phyloP scores from a whole-genome alignment of 768 basidiomycete species.

The Aureoboletus auriporus region DNA sequence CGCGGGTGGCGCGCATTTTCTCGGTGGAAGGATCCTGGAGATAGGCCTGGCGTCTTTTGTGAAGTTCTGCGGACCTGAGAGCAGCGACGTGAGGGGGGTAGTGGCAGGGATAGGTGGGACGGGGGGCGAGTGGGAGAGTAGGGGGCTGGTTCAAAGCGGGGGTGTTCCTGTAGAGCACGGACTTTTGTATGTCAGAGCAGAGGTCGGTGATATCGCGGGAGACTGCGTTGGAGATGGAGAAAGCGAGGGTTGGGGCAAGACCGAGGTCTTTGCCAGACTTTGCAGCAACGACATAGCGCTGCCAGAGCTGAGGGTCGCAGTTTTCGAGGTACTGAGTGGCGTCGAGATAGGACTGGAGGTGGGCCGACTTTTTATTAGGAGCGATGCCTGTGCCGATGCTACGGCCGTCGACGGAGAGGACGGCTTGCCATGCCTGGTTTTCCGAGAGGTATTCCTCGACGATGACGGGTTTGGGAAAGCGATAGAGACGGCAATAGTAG shows the following conservation, averaged over 20 bases:
- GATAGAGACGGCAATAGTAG: slow-evolving; percentile 82
- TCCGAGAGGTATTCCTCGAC: slow-evolving; percentile 39
- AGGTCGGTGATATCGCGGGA: slow-evolving; percentile 71
- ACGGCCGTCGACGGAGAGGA: slow-evolving; percentile 71
- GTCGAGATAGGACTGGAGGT: slow-evolving; percentile 77
- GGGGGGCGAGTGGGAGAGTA: slow-evolving; percentile 1
- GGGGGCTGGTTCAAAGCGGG: slow-evolving; percentile 33
- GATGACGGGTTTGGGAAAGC: slow-evolving; percentile 71
- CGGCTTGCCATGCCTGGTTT: slow-evolving; percentile 56
- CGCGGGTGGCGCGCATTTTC: slow-evolving; percentile 63
- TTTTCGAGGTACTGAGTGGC: slow-evolving; percentile 82
- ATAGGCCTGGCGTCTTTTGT: slow-evolving; percentile 53
- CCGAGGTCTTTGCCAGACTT: slow-evolving; percentile 67
- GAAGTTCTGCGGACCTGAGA: slow-evolving; percentile 57
- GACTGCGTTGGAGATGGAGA: slow-evolving; percentile 59
- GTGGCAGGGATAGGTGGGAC: slow-evolving; percentile 23
- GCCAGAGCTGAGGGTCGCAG: slow-evolving; percentile 82
- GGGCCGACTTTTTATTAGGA: slow-evolving; percentile 65
- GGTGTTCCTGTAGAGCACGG: slow-evolving; percentile 61
- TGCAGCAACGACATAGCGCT: slow-evolving; percentile 55
- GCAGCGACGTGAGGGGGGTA: slow-evolving; percentile 32
- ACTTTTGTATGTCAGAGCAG: slow-evolving; percentile 60
- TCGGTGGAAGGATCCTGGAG: slow-evolving; percentile 55
- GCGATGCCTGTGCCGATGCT: slow-evolving; percentile 80
- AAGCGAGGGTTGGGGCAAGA: slow-evolving; percentile 63